These are phyloP conservation scores for Suillus fuscotomentosus DNA, from an alignment of 768 basidiomycete species.

Conservation along the genomic window DNA sequence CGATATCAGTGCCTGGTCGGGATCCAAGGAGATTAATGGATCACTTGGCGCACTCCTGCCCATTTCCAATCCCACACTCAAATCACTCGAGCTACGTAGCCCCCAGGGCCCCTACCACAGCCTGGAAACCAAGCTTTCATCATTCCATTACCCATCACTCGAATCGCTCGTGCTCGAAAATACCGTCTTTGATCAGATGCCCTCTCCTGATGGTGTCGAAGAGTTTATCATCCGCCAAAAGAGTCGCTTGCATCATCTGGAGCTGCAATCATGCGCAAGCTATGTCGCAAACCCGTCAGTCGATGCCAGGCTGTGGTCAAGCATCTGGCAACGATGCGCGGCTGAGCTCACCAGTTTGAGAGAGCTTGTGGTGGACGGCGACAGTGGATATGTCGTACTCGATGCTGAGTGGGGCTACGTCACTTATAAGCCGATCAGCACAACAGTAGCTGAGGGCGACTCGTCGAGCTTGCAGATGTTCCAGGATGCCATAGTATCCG, in stretches of 20 bases:
- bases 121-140: constrained; percentile 17
- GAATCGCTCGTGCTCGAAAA: constrained; percentile 28
- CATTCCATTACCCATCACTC: constrained; percentile 24
- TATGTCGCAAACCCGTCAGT: constrained; percentile 17
- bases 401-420: constrained; percentile 23
- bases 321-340: constrained; percentile 24
- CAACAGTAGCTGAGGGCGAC: background rate
- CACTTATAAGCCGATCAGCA: constrained; percentile 12
- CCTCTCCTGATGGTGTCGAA: constrained; percentile 22
- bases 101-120: constrained; percentile 31
- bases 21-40: constrained; percentile 27
- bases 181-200: constrained; percentile 25
- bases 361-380: constrained; percentile 19
- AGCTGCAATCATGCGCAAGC: constrained; percentile 25
- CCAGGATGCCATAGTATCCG: background rate
- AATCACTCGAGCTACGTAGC: constrained; percentile 24
- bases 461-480: background rate
- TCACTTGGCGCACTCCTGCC: constrained; percentile 26
- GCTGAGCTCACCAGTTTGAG: constrained; percentile 21
- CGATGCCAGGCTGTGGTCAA: constrained; percentile 25
- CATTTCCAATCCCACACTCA: constrained; percentile 16
- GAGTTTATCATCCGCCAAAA: constrained; percentile 33
- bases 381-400: constrained; percentile 22
- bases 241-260: constrained; percentile 19
- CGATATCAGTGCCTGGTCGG: constrained; percentile 28